phyloP scores from a whole-genome alignment of 2,329 filamentous ascomycete species.

The Diaporthe sp. region DNA sequence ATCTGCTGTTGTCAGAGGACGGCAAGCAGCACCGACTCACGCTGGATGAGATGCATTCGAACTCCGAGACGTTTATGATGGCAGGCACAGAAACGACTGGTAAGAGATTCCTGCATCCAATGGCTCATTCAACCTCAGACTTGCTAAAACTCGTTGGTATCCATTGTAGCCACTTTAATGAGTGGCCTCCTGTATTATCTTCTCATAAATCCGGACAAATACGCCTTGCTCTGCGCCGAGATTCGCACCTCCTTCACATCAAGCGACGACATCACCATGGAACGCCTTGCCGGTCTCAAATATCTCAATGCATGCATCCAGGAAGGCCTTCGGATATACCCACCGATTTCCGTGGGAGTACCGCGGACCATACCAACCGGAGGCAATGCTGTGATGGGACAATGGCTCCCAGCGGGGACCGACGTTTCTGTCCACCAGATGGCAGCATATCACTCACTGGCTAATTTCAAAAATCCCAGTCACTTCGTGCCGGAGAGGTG shows the following conservation, averaged over 20 bases:
- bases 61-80: slow-evolving; percentile 43
- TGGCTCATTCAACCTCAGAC: not conserved
- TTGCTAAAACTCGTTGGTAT: not conserved
- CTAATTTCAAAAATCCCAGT: slow-evolving; percentile 7
- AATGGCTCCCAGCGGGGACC: slow-evolving; percentile 52
- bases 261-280: slow-evolving; percentile 48
- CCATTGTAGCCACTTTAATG: slow-evolving; percentile 1
- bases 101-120: slow-evolving; percentile 44
- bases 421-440: slow-evolving; percentile 59
- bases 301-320: slow-evolving; percentile 48
- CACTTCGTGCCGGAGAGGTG: slow-evolving; percentile 19
- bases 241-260: not conserved
- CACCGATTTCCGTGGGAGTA: slow-evolving; percentile 48
- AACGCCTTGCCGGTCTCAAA: slow-evolving; percentile 42
- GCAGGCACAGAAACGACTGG: slow-evolving; percentile 51
- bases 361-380: slow-evolving; percentile 47
- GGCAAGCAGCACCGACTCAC: slow-evolving; percentile 39
- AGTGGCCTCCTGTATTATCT: slow-evolving; percentile 16
- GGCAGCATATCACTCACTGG: slow-evolving; percentile 56
- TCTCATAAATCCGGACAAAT: not conserved
- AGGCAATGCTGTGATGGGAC: slow-evolving; percentile 50
- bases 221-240: not conserved
- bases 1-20: slow-evolving; percentile 44
- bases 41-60: slow-evolving; percentile 42
- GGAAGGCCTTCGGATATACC: slow-evolving; percentile 53